Conservation (phyloP, 2,329 filamentous ascomycete species). For the Pezicula radicicola region DNA sequence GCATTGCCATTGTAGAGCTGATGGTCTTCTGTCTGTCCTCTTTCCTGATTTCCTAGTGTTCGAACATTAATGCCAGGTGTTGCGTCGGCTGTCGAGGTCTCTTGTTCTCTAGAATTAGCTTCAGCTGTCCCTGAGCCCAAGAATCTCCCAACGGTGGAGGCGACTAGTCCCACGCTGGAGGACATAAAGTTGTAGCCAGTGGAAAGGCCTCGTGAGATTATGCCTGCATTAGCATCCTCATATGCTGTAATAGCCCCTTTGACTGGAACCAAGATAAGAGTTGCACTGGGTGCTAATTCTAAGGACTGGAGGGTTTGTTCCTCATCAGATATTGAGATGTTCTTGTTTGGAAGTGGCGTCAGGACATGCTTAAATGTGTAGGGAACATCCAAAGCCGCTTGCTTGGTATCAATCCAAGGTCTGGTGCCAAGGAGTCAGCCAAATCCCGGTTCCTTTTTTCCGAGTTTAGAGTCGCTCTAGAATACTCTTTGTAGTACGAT, state of each 20-base stretch:
- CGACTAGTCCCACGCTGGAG: conserved; percentile 37
- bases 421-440: conserved; percentile 29
- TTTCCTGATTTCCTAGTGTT: conserved; percentile 51
- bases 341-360: conserved; percentile 71
- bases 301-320: conserved; percentile 63
- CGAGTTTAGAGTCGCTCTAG: too few species aligned
- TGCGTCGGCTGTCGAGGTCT: conserved; percentile 17
- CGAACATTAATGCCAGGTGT: conserved; percentile 39
- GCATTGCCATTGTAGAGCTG: conserved; percentile 93
- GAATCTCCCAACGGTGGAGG: conserved; percentile 38
- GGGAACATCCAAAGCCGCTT: conserved; percentile 55
- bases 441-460: too few species aligned
- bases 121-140: conserved; percentile 34
- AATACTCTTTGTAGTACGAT: too few species aligned
- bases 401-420: conserved; percentile 69
- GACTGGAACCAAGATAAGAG: conserved; percentile 76
- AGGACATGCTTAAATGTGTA: conserved; percentile 85
- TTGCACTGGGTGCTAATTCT: conserved; percentile 75
- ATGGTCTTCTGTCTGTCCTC: conserved; percentile 49
- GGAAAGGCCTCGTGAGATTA: conserved; percentile 35
- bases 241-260: conserved; percentile 59
- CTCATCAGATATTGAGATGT: conserved; percentile 75
- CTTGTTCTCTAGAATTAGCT: conserved; percentile 3
- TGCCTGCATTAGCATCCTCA: conserved; percentile 24
- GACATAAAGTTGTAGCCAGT: conserved; percentile 33